Evolutionary conservation across 768 basidiomycete species (phyloP).

Genomic region (Phaffia australis): DNA sequence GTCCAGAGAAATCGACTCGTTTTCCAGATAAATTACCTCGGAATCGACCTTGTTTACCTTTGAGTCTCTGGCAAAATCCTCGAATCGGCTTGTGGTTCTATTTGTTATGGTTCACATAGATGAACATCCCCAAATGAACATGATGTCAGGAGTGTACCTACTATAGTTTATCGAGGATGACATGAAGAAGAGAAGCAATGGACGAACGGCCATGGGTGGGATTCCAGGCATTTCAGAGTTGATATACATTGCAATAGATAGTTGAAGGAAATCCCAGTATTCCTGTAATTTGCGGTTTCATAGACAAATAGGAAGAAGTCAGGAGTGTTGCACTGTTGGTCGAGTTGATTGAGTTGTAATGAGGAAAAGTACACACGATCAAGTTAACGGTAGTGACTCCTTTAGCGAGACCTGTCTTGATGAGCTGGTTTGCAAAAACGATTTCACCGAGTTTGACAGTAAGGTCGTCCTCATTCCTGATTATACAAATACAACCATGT

Average conservation of each 20-base stretch:
- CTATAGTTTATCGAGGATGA: background rate
- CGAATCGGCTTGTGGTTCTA: slow-evolving; percentile 83
- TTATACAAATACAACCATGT: background rate
- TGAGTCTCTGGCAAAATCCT: slow-evolving; percentile 92
- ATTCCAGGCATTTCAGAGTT: slow-evolving; percentile 95
- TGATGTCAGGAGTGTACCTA: background rate
- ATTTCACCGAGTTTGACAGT: slow-evolving; percentile 97
- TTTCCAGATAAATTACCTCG: slow-evolving; percentile 96
- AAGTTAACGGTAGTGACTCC: slow-evolving; percentile 79
- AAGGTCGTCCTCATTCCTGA: slow-evolving; percentile 91
- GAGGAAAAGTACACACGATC: slow-evolving; percentile 50
- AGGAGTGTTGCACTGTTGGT: background rate
- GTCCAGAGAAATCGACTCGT: slow-evolving; percentile 94
- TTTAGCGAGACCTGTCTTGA: slow-evolving; percentile 77
- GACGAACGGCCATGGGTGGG: slow-evolving; percentile 52
- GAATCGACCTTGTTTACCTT: slow-evolving; percentile 98
- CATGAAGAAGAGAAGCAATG: background rate
- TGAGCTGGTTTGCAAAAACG: slow-evolving; percentile 81
- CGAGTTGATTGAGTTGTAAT: background rate
- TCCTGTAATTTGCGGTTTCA: slow-evolving; percentile 47
- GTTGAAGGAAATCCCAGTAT: slow-evolving; percentile 95
- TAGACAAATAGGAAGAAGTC: background rate
- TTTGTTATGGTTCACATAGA: background rate
- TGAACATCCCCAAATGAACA: background rate
- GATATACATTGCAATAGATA: slow-evolving; percentile 93